Conservation (phyloP, 2,329 filamentous ascomycete species). For the Hypoxylon sp. region DNA sequence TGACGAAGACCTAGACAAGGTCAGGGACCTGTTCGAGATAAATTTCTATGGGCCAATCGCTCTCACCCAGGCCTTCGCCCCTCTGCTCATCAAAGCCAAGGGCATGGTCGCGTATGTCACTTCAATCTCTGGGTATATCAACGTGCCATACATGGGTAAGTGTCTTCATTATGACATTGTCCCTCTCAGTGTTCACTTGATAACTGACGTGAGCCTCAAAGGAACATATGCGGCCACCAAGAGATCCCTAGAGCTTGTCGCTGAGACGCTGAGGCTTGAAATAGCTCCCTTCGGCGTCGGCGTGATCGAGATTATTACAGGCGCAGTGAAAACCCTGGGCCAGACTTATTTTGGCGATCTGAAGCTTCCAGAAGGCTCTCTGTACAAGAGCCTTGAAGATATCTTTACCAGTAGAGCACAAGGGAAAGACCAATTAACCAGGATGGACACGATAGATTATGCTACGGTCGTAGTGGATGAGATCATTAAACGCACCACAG, state of each 20-base stretch:
- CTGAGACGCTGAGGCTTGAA: conserved; percentile 51
- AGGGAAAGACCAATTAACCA: conserved; percentile 43
- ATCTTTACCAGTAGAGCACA: conserved; percentile 46
- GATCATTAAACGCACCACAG: conserved; percentile 39
- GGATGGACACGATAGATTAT: conserved; percentile 49
- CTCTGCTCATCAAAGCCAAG: conserved; percentile 51
- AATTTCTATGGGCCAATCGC: conserved; percentile 54
- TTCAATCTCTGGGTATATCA: conserved; percentile 48
- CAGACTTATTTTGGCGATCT: conserved; percentile 52
- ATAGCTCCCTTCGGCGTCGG: conserved; percentile 50
- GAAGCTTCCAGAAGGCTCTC: conserved; percentile 43
- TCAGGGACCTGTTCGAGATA: conserved; percentile 51
- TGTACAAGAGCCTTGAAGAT: conserved; percentile 48
- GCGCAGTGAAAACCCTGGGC: conserved; percentile 48
- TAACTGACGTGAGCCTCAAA: conserved; percentile 14
- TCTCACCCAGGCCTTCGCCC: conserved; percentile 50
- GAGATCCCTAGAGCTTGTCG: conserved; percentile 48
- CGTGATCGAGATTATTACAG: conserved; percentile 50
- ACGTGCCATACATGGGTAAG: conserved; percentile 50
- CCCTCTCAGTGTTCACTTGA: not conserved
- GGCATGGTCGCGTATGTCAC: conserved; percentile 51
- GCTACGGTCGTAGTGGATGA: conserved; percentile 43
- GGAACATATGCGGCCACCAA: conserved; percentile 53
- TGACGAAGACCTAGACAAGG: conserved; percentile 45
- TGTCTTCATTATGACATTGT: not conserved